Evolutionary conservation across 371 early-diverging fungal species (phyloP).

Genomic region (Syncephalastrum monosporum): DNA sequence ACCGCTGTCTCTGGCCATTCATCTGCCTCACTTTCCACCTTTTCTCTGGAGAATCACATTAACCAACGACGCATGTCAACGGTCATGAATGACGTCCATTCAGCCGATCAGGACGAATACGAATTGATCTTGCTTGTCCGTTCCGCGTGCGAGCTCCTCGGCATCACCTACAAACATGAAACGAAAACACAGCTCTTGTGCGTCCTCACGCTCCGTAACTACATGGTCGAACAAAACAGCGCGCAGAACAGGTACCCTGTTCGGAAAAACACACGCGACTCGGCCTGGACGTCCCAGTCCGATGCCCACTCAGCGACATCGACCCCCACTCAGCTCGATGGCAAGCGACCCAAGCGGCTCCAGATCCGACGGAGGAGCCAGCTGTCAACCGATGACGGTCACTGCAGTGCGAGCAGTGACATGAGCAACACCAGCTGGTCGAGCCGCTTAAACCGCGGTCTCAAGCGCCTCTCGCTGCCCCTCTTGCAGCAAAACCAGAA

Average conservation of each 20-base stretch:
- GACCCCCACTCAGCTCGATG: neutral
- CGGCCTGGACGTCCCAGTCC: neutral
- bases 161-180: conserved; percentile 39
- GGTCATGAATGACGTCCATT: neutral
- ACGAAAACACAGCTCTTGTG: conserved; percentile 30
- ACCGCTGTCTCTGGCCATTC: conserved; percentile 17
- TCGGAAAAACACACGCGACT: neutral
- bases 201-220: conserved; percentile 38
- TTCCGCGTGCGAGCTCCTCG: conserved; percentile 41
- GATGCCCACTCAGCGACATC: conserved; percentile 4
- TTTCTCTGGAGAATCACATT: conserved; percentile 11
- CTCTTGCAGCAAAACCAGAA: conserved; percentile 9
- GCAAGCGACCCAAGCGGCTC: neutral
- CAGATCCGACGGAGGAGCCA: conserved; percentile 7
- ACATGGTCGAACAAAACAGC: conserved; percentile 18
- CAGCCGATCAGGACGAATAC: conserved; percentile 30
- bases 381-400: neutral
- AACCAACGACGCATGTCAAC: neutral
- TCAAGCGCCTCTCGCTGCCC: conserved; percentile 27
- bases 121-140: conserved; percentile 36
- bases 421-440: conserved; percentile 22
- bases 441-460: conserved; percentile 22
- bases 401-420: conserved; percentile 4
- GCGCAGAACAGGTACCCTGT: neutral
- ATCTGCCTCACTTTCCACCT: conserved; percentile 14